Evolutionary conservation across 2,329 filamentous ascomycete species (phyloP), one percentile per base, ranked within the genome.

Genomic region (Balansia obtecta): DNA sequence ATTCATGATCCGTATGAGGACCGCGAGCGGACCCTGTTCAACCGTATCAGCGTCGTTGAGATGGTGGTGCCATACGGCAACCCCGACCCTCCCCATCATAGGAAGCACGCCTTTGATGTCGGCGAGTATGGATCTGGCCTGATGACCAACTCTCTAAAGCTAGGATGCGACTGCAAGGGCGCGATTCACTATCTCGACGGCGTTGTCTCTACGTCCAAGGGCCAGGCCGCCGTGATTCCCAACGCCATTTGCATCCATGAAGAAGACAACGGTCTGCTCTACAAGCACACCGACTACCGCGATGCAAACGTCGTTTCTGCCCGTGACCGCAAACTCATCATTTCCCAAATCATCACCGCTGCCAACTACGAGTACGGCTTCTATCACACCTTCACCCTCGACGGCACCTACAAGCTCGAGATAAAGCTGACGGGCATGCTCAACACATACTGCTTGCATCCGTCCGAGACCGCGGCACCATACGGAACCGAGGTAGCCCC

Each of bases 31-130:
- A 80, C 76, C 40, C 69, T 87, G 33, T 77, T 87, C 64, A 83
- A 88, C 65, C 75, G 84, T 2, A 66, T 88, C 49, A 79, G 76
- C 18, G 70, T 87, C 45, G 77, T 77, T 52, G 85, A 88, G 61
- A 88, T 88, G 85, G 76, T 79, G 4, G 81, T 85, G 0, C 81
- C 81, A 1, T 87, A 86, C 55, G 80, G 72, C 3, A 81, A 85
- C 55, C 78, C 77, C 5, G 74, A 82, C 2, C 65, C 71, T 3
- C 82, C 82, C 0, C 84, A 79, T 61, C 79, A 80, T 38, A 72
- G 79, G 37, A 86, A 86, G 61, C 77, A 79, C 18, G 83, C 82
- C 1, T 86, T 86, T 56, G 83, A 86, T 55, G 75, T 86, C 41
- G 83, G 83, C 3, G 80, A 85, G 54, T 80, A 77, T 27, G 83